These are phyloP conservation scores for Paraphaeosphaeria sporulosa DNA, from an alignment of 2,329 filamentous ascomycete genomes.

Conservation along the genomic window DNA sequence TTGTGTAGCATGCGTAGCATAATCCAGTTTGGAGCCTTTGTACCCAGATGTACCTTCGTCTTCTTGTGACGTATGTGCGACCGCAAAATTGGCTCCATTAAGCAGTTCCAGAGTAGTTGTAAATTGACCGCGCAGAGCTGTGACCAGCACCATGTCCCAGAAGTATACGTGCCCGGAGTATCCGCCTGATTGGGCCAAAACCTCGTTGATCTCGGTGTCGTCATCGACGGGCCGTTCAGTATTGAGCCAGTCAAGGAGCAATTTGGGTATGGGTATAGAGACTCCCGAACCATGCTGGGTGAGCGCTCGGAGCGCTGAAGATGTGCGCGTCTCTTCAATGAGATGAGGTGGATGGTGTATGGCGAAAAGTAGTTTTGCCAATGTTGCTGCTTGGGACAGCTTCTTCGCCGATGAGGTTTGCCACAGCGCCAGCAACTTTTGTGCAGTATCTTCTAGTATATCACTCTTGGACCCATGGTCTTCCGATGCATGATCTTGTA, in stretches of 20 bases:
- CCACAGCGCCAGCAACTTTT: constrained; percentile 50
- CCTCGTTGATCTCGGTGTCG: constrained; percentile 64
- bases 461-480: constrained; percentile 41
- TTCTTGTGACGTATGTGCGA: constrained; percentile 70
- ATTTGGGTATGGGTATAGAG: constrained; percentile 70
- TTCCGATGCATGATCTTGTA: constrained; percentile 41
- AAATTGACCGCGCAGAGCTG: constrained; percentile 78
- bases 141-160: constrained; percentile 80
- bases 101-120: constrained; percentile 72
- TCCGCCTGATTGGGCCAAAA: constrained; percentile 71
- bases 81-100: constrained; percentile 77
- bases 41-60: constrained; percentile 74
- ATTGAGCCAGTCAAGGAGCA: constrained; percentile 84
- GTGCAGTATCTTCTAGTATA: constrained; percentile 36
- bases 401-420: constrained; percentile 66
- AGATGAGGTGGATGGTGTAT: constrained; percentile 69
- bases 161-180: constrained; percentile 79
- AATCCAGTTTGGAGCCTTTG: constrained; percentile 75
- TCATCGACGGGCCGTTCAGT: constrained; percentile 74
- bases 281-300: constrained; percentile 30
- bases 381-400: constrained; percentile 76
- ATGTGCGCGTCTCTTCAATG: constrained; percentile 30
- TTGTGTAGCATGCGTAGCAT: constrained; percentile 75
- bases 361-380: constrained; percentile 79
- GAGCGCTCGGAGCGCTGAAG: constrained; percentile 35